Base-by-base conservation (phyloP, 208 protist genomes). In the Naegleria gruberi region DNA sequence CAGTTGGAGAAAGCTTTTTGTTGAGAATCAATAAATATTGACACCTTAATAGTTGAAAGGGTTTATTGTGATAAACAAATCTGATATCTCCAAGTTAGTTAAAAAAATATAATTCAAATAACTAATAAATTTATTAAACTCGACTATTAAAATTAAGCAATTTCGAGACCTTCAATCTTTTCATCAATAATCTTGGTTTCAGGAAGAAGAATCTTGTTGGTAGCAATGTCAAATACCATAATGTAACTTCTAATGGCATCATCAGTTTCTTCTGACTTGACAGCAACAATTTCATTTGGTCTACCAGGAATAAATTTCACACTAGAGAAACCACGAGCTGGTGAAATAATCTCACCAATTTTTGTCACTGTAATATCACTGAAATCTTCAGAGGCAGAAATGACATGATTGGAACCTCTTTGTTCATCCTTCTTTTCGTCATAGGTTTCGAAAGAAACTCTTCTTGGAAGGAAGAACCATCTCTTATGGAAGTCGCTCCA, bases 381-480 rank as follows among this genome's bases (percentile, higher is more conserved):
- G 23, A 94, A 93, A 43, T 92, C 74, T 45, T 85, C 55, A 41
- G 87, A 85, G 37, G 57, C 87, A n/a, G 44, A 26, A 37, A 94
- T 87, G 41, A 94, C 44, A 12, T 73, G 41, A 73, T 94, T 93
- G n/a, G 87, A 86, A 40, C 90, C 93, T n/a, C 90, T 23, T 17
- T 34, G 93, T 85, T 92, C 93, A 65, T 94, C 93, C 37, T 85
- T 51, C 1, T 26, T 43, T 43, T 94, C 93, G 41, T 94, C 82
- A 47, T 94, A 94, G 5, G 4, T 90, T n/a, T 94, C 91, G 7
- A 12, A 91, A 42, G 74, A 91, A 7, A 93, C 91, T 81, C 91
- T 73, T 74, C 93, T 73, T 40, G 93, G 93, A 37, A 94, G 81
- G 77, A 94, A 93, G 47, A 90, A 94, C 93, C 93, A 94, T 51